These are phyloP conservation scores for Trichophyton equinum DNA, from an alignment of 2,329 filamentous ascomycete genomes.

Conservation along the genomic window DNA sequence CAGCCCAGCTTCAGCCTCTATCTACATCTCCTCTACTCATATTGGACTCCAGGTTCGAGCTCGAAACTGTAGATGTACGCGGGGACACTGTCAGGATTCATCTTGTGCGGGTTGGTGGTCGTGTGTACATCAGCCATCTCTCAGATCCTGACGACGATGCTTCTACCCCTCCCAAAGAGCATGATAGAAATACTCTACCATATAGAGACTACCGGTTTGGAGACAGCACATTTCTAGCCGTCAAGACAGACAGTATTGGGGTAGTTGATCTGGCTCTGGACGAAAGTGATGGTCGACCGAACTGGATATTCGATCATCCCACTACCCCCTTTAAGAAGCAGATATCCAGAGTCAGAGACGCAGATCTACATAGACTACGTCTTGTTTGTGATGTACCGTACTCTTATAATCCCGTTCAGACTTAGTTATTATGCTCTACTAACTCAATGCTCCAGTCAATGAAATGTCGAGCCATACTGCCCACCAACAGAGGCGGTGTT, in stretches of 20 bases:
- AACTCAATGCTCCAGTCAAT: background rate
- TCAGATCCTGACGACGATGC: constrained; percentile 17
- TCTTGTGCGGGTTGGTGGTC: background rate
- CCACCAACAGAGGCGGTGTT: background rate
- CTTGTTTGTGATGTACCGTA: constrained; percentile 3
- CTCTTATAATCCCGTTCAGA: background rate
- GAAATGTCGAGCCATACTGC: constrained; percentile 7
- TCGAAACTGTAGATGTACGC: background rate
- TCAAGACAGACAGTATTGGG: constrained; percentile 5
- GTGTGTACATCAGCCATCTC: constrained; percentile 10
- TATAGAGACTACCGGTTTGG: constrained; percentile 2
- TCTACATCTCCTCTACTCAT: background rate
- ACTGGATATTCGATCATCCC: constrained; percentile 5
- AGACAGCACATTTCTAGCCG: constrained; percentile 1
- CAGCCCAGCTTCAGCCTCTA: background rate
- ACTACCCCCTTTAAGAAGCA: background rate
- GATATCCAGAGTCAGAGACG: constrained; percentile 3
- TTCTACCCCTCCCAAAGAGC: constrained; percentile 13
- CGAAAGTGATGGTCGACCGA: background rate
- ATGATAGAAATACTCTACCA: no score
- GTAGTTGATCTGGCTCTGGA: constrained; percentile 5
- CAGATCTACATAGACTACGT: background rate
- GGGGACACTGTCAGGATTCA: constrained; percentile 3
- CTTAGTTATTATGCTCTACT: background rate
- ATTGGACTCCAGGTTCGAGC: background rate